Percentiles rank a stretch among this genome's conserved stretches.
phyloP scores from a whole-genome alignment of 2,329 filamentous ascomycete species.

The Exophiala sp. region DNA sequence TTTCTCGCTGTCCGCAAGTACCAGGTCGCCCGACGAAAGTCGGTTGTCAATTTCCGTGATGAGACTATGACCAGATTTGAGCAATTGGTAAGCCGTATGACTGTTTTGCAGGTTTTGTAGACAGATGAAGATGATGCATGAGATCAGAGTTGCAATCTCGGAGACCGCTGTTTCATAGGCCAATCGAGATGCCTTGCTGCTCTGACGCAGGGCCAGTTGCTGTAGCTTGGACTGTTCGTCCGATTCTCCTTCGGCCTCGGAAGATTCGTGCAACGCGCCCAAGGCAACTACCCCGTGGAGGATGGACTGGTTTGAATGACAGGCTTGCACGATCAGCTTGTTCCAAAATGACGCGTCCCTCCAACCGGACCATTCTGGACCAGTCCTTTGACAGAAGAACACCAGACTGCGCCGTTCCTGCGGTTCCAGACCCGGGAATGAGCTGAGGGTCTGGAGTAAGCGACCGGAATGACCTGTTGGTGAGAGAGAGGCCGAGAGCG shows the following conservation, averaged over 20 bases:
- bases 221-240: conserved; percentile 19
- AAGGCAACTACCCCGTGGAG: conserved; percentile 33
- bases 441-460: conserved; percentile 15
- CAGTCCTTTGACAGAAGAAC: conserved; percentile 26
- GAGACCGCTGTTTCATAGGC: conserved; percentile 23
- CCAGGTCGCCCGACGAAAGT: conserved; percentile 15
- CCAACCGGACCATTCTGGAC: conserved; percentile 27
- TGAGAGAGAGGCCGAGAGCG: conserved; percentile 15
- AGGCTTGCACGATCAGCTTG: conserved; percentile 31
- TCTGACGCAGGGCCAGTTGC: conserved; percentile 22
- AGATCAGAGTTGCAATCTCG: conserved; percentile 25
- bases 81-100: conserved; percentile 24
- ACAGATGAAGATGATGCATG: conserved; percentile 31
- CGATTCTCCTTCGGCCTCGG: conserved; percentile 20
- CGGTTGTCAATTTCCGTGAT: conserved; percentile 23
- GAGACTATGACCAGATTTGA: conserved; percentile 23
- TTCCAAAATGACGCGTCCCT: conserved; percentile 31
- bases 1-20: conserved; percentile 22
- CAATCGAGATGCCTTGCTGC: conserved; percentile 23
- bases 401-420: conserved; percentile 23
- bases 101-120: conserved; percentile 28
- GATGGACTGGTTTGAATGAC: conserved; percentile 31
- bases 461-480: conserved; percentile 12
- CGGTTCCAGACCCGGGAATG: conserved; percentile 18
- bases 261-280: conserved; percentile 32